Evolutionary conservation across 2,329 filamentous ascomycete genomes (phyloP), one percentile per base, ranked within the genome.

Genomic region (Ceratocystis lukuohia): DNA sequence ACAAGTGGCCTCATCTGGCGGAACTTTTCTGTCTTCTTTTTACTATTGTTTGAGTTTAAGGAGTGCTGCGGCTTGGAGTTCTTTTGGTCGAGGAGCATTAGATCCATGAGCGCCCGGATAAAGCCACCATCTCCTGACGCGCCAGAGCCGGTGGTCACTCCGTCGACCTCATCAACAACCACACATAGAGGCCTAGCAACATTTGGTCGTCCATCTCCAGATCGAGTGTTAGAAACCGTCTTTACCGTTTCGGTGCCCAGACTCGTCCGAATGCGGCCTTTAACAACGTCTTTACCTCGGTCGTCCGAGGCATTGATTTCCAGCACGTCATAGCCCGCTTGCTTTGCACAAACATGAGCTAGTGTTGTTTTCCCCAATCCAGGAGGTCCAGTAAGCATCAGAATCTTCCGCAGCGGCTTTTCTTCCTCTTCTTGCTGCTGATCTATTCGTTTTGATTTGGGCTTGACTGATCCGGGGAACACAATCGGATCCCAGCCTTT

Each of bases 291-390:
- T 37, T 84, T 82, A 72, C 91, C 96, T 71, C 94, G 83, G 73
- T 99, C 95, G 73, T 99, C 94, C 71, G 93, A 97, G 7, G 95
- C 94, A 72, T 99, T 99, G 76, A 99, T 96, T 74, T 99, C 94
- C 73, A 97, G 83, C 0, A 96, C 89, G 72, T 97, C 94, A 72
- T 99, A 99, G 0, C 94, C 94, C 4, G 94, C 94, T 76, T 99
- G 94, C 70, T 82, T 87, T 0, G 95, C 95, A 74, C 94, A 97
- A 0, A 99, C 94, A 75, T 99, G 94, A 1, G 94, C 94, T 61
- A 99, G 76, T 0, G 94, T 99, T 0, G 94, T 99, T 78, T 99
- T 99, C 33, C 94, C 94, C 10, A 99, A 79, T 1, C 94, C 94
- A 0, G 94, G 94, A 0, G 94, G 91, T 0, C 94, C 95, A 0